Evolutionary conservation across 2,329 filamentous ascomycete genomes (phyloP), one percentile per base, ranked within the genome.

Genomic region (Claviceps arundinis): DNA sequence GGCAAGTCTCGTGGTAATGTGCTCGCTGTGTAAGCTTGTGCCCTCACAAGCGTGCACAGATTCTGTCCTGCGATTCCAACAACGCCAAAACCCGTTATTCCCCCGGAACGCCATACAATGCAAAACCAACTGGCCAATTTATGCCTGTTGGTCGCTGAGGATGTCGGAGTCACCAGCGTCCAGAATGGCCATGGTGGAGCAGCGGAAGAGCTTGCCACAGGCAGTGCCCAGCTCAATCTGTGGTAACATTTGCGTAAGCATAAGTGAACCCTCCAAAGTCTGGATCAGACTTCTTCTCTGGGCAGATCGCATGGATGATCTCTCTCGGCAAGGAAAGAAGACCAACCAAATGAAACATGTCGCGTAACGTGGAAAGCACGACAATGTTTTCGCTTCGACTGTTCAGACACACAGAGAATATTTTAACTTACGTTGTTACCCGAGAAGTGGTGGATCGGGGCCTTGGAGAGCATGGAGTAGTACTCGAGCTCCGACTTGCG

Each of bases 141-240:
- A 85, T 65, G 78, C 74, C 68, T 76, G 72, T 71, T 83, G 82
- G 73, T 88, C 83, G 74, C 77, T 84, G 65, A 98, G 82, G 74
- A 98, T 98, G 75, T 98, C 93, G 63, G 89, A 95, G 83, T 97
- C 87, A 83, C 91, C 93, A 70, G 90, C 89, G 75, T 98, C 93
- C 62, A 97, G 78, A 70, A 97, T 86, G 65, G 90, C 85, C 87
- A 98, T 94, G 74, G 90, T 95, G 62, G 88, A 91, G 84, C 88
- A 95, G 65, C 89, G 83, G 86, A 95, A 98, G 70, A 98, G 86
- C 81, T 97, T 97, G 80, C 93, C 93, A 78, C 90, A 96, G 64
- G 89, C 90, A 69, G 90, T 97, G 68, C 93, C 93, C 62, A 98
- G 82, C 79, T 97, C 93, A 70, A 97, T 96, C 90, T 97, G 72